A percentile compares a stretch with the other conserved stretches of the same genome.
Conservation (phyloP, 257 asterid species). For the Solanum stenotomum region DNA sequence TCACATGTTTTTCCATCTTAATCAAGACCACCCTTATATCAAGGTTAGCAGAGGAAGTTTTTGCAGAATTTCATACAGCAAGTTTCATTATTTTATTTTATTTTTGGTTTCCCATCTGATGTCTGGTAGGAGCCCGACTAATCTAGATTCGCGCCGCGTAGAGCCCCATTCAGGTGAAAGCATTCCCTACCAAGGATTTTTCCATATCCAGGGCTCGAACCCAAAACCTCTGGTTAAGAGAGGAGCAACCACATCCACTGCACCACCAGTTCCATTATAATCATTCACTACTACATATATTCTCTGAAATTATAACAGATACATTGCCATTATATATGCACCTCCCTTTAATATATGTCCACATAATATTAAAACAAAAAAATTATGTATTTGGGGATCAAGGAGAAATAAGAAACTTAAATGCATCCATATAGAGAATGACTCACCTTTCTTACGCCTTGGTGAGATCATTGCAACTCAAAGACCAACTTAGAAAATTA, state of each 20-base stretch:
- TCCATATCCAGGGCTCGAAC: neutral
- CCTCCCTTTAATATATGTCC: neutral
- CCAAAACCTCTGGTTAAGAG: neutral
- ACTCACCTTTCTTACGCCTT: slow-evolving; percentile 10
- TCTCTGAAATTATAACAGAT: neutral
- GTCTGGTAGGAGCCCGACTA: neutral
- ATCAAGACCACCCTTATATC: neutral
- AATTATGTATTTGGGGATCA: neutral
- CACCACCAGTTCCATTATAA: neutral
- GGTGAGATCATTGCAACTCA: slow-evolving; percentile 9
- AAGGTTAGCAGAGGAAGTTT: neutral
- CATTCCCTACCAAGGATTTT: neutral
- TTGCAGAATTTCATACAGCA: neutral
- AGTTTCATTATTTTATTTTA: neutral
- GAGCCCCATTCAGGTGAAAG: neutral
- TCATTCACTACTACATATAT: neutral
- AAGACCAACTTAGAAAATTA: slow-evolving; percentile 15
- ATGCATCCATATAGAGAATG: neutral
- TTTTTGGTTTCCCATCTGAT: neutral
- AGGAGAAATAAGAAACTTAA: neutral
- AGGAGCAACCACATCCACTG: neutral
- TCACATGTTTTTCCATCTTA: neutral
- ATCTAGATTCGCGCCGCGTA: neutral
- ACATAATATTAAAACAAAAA: neutral
- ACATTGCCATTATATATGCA: neutral